Conservation (phyloP, 805 yeast species). For the Hemisphaericaspora nanyangensis region DNA sequence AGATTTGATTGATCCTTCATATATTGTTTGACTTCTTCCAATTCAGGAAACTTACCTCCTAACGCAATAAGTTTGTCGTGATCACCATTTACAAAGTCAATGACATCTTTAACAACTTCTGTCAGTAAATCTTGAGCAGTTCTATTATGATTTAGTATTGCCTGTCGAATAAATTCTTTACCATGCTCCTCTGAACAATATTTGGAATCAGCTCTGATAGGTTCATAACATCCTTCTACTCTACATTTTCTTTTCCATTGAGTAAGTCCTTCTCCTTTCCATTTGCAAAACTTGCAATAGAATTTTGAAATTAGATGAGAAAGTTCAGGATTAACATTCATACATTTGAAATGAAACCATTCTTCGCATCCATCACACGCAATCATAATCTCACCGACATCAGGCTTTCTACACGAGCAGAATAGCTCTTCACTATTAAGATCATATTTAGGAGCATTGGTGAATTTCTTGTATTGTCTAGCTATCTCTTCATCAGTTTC, state of each 20-base stretch:
- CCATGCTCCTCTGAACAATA: constrained; percentile 81
- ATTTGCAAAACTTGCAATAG: constrained; percentile 71
- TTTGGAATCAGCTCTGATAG: constrained; percentile 52
- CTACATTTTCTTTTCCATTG: constrained; percentile 79
- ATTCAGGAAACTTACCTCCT: constrained; percentile 41
- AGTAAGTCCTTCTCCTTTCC: constrained; percentile 48
- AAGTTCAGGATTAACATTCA: constrained; percentile 50
- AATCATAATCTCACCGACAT: constrained; percentile 82
- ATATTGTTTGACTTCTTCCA: constrained; percentile 27
- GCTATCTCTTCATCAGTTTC: constrained; percentile 31
- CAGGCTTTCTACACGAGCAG: constrained; percentile 77
- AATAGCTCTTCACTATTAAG: constrained; percentile 59
- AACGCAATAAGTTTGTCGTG: constrained; percentile 20
- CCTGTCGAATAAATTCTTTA: constrained; percentile 30
- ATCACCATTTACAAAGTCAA: constrained; percentile 17
- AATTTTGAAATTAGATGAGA: constrained; percentile 58
- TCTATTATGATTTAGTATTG: constrained; percentile 10
- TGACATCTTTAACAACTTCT: constrained; percentile 20
- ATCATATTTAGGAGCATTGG: constrained; percentile 37
- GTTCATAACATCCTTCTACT: constrained; percentile 49
- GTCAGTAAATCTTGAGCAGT: constrained; percentile 11
- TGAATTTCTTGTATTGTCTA: constrained; percentile 34
- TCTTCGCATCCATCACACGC: constrained; percentile 94
- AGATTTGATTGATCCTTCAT: constrained; percentile 10
- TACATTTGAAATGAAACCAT: constrained; percentile 87